Evolutionary conservation across 2,329 filamentous ascomycete species (phyloP).

Genomic region (Fusarium lateritium): DNA sequence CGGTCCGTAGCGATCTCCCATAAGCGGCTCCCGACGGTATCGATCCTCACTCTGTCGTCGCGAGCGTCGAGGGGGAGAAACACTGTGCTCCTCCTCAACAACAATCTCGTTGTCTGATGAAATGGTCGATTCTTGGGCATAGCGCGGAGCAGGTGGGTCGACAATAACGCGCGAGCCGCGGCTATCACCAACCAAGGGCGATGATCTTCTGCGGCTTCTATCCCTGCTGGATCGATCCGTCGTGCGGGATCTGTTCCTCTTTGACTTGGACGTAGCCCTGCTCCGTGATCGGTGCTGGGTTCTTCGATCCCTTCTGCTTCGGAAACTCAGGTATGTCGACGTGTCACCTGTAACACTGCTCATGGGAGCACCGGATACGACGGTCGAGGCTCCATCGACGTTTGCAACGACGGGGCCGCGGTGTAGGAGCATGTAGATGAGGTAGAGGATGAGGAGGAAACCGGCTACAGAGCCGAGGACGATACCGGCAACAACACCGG

Average conservation of each 20-base stretch:
- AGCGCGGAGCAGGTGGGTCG: conserved; percentile 51
- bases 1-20: conserved; percentile 31
- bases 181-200: conserved; percentile 38
- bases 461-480: conserved; percentile 63
- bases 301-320: conserved; percentile 39
- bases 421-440: conserved; percentile 66
- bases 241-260: conserved; percentile 45
- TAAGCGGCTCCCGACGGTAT: conserved; percentile 46
- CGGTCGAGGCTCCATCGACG: conserved; percentile 39
- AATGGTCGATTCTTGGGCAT: conserved; percentile 44
- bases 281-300: conserved; percentile 29
- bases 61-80: conserved; percentile 44
- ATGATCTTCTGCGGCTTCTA: conserved; percentile 35
- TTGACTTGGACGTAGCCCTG: conserved; percentile 36
- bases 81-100: conserved; percentile 55
- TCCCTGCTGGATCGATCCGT: conserved; percentile 37
- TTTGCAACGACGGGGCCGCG: conserved; percentile 55
- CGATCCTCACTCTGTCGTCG: conserved; percentile 46
- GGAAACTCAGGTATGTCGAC: conserved; percentile 45
- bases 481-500: conserved; percentile 61
- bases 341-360: conserved; percentile 42
- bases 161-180: conserved; percentile 47
- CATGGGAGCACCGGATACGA: conserved; percentile 32
- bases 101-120: conserved; percentile 57
- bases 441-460: conserved; percentile 67